phyloP scores from a whole-genome alignment of 768 basidiomycete species.

The Phanerodontia chrysosporium region DNA sequence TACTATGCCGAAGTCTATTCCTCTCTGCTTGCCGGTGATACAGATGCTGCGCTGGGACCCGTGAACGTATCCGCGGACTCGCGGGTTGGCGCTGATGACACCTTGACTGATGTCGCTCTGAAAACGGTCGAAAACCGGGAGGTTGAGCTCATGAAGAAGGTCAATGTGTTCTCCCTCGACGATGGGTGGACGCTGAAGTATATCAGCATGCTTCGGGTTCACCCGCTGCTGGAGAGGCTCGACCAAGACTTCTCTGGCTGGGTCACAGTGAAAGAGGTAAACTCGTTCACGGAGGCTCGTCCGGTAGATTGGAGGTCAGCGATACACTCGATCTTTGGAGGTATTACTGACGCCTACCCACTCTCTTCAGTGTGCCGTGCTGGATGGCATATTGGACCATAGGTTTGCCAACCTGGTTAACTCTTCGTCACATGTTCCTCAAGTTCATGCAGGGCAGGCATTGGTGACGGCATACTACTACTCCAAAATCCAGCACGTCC shows the following conservation, averaged over 20 bases:
- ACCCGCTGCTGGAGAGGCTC: conserved; percentile 17
- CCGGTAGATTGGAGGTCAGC: conserved; percentile 19
- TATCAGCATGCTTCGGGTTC: conserved; percentile 15
- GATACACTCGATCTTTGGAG: neutral
- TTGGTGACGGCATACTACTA: conserved; percentile 14
- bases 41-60: neutral
- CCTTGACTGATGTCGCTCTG: no score
- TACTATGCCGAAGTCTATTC: conserved; percentile 10
- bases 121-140: no score
- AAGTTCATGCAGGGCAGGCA: conserved; percentile 9
- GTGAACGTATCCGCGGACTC: no score
- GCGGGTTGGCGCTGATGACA: no score
- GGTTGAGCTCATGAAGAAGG: no score
- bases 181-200: conserved; percentile 24
- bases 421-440: neutral
- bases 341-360: no score
- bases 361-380: conserved; percentile 9
- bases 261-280: conserved; percentile 19
- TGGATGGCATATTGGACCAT: conserved; percentile 22
- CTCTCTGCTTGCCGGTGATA: neutral
- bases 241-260: conserved; percentile 20
- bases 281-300: conserved; percentile 16
- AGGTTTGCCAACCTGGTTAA: conserved; percentile 2
- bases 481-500: conserved; percentile 8
- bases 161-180: neutral